Conservation (phyloP, 345 rosid species). For the Salix purpurea region DNA sequence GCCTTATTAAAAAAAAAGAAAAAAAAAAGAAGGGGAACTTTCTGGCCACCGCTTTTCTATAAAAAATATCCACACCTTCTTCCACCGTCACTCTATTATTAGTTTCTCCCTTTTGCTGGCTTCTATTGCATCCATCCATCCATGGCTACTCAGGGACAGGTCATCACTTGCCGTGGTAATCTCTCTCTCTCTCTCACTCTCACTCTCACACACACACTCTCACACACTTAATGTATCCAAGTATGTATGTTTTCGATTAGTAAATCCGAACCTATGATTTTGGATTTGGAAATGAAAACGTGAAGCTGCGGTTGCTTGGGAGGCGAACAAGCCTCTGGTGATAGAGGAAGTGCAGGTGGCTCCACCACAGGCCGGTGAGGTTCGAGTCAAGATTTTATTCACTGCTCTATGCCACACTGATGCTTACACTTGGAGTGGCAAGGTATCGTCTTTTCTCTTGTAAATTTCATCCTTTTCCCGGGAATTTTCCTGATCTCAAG, state of each 20-base stretch:
- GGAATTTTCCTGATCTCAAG: not conserved
- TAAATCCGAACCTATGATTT: not conserved
- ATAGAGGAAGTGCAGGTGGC: slow-evolving; percentile 90
- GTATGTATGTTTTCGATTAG: not conserved
- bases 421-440: slow-evolving; percentile 98
- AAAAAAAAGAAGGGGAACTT: too few relatives aligned
- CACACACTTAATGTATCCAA: too few relatives aligned
- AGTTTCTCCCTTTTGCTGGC: not conserved
- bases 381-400: slow-evolving; percentile 80
- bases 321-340: slow-evolving; percentile 79
- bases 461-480: not conserved
- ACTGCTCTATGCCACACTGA: slow-evolving; percentile 97
- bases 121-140: not conserved
- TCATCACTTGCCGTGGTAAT: slow-evolving; percentile 92
- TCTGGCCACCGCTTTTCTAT: too few relatives aligned
- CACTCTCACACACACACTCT: not conserved
- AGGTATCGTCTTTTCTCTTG: slow-evolving; percentile 41
- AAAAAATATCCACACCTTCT: not conserved
- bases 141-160: slow-evolving; percentile 78
- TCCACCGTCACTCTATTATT: not conserved
- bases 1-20: too few relatives aligned
- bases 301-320: slow-evolving; percentile 95
- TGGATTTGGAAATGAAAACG: not conserved
- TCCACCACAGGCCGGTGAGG: slow-evolving; percentile 97
- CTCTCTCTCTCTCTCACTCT: not conserved